Evolutionary conservation across 768 basidiomycete genomes (phyloP), one percentile per base, ranked within the genome.

Genomic region (Lentinula edodes): DNA sequence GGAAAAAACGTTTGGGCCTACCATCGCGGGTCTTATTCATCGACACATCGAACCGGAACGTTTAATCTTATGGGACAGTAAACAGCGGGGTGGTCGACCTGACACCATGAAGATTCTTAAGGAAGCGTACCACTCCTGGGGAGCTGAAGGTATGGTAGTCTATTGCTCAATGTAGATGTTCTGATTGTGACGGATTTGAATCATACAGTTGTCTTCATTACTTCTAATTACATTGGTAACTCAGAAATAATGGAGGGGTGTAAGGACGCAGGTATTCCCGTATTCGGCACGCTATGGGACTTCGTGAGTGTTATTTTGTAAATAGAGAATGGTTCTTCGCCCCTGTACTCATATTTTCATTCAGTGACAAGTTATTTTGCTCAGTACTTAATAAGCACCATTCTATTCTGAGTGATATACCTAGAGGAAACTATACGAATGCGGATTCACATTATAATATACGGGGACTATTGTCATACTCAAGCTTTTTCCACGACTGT

Each of bases 201-300:
- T n/a, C 16, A 28, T 18, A 35, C 38, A 85, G 86, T 92, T 50
- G 85, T 91, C 32, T 90, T 92, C 73, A 89, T 92, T 71, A 92
- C 90, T 7, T 91, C 89, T n/a, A 92, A 92, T 74, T 87, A 81
- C 66, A 79, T 84, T 43, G 90, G 90, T 34, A 91, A 92, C 71
- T 77, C 81, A 13, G 89, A 92, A 67, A 87, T 92, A 63, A 90
- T 90, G 82, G 78, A 88, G 70, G 90, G 88, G 20, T 91, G 85
- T 76, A 90, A 86, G 71, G 80, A 80, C 64, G 82, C 81, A 55
- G 84, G 83, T 28, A 88, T 88, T 66, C 87, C 86, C 45, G 82
- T 81, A 48, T 86, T 85, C 65, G 87, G 87, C 61, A 88, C 87
- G 13, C 76, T 89, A 34, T 88, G 87, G 87, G 87, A 88, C 72